Evolutionary conservation across 768 basidiomycete genomes (phyloP).

Genomic region (Zangia roseola): DNA sequence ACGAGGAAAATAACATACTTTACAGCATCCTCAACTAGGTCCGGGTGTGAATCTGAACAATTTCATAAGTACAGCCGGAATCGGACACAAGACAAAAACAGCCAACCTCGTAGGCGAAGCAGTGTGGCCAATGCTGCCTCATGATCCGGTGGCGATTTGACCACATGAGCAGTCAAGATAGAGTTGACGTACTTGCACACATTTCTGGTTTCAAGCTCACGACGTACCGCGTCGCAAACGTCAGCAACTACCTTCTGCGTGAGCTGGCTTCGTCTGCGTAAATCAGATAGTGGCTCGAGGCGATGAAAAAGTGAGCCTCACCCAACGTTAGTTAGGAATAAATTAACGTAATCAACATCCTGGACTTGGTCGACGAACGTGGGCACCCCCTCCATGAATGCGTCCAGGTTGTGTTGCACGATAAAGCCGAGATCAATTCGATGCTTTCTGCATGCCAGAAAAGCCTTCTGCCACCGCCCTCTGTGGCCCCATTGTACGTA

Average conservation of each 20-base stretch:
- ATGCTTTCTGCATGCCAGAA: constrained; percentile 89
- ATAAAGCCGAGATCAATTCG: constrained; percentile 87
- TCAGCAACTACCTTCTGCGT: constrained; percentile 57
- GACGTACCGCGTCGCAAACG: constrained; percentile 76
- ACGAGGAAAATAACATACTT: constrained; percentile 99
- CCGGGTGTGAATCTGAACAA: constrained; percentile 46
- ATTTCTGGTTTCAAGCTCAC: constrained; percentile 68
- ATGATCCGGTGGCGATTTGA: constrained; percentile 88
- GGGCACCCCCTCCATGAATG: constrained; percentile 61
- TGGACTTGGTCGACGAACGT: constrained; percentile 81
- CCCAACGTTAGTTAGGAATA: constrained; percentile 88
- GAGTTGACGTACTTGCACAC: constrained; percentile 83
- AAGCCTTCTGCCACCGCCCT: constrained; percentile 79
- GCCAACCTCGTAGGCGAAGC: constrained; percentile 72
- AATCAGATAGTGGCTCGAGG: constrained; percentile 1
- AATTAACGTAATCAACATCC: constrained; percentile 89
- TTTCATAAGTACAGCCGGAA: neutral
- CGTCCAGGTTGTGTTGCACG: constrained; percentile 73
- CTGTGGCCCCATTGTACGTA: constrained; percentile 37
- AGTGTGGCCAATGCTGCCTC: constrained; percentile 79
- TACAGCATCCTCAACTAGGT: constrained; percentile 91
- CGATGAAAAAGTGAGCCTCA: constrained; percentile 34
- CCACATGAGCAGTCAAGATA: constrained; percentile 89
- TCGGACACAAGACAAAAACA: neutral
- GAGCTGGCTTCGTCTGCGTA: constrained; percentile 56